Evolutionary conservation across 2,329 filamentous ascomycete species (phyloP).

Genomic region (Ophiostoma montium): DNA sequence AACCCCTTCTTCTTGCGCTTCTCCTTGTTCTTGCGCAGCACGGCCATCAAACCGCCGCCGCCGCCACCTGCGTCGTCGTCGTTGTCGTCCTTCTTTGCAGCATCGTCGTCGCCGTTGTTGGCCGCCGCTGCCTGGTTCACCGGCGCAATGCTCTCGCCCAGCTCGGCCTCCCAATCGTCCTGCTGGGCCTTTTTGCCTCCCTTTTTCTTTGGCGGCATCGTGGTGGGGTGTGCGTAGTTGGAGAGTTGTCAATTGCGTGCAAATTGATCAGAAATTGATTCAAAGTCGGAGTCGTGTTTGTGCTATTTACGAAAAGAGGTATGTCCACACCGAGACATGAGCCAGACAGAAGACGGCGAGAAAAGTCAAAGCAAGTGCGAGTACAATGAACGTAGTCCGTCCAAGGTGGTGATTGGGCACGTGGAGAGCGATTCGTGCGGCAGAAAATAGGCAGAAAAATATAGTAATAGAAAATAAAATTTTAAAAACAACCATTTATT

Average conservation of each 20-base stretch:
- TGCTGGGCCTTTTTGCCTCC: slow-evolving; percentile 74
- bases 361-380: not conserved
- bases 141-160: slow-evolving; percentile 64
- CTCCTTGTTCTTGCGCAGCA: slow-evolving; percentile 66
- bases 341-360: too few species aligned
- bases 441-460: not conserved
- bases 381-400: too few species aligned
- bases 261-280: too few species aligned
- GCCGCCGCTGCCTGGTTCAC: slow-evolving; percentile 39
- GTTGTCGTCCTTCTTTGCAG: slow-evolving; percentile 32
- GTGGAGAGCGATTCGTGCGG: not conserved
- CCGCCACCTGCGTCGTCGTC: slow-evolving; percentile 36
- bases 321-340: not conserved
- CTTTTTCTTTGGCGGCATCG: slow-evolving; percentile 79
- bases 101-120: slow-evolving; percentile 29
- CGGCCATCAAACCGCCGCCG: slow-evolving; percentile 60
- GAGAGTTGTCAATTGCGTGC: not conserved
- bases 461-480: not conserved
- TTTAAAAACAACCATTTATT: not conserved
- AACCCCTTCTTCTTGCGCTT: slow-evolving; percentile 85
- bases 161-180: slow-evolving; percentile 89
- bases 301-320: too few species aligned
- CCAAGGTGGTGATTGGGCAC: not conserved
- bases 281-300: too few species aligned
- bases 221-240: too few species aligned